Percentiles rank a stretch among this genome's conserved stretches.
phyloP scores from a whole-genome alignment of 257 asterid species.

The Orobanche coerulescens region DNA sequence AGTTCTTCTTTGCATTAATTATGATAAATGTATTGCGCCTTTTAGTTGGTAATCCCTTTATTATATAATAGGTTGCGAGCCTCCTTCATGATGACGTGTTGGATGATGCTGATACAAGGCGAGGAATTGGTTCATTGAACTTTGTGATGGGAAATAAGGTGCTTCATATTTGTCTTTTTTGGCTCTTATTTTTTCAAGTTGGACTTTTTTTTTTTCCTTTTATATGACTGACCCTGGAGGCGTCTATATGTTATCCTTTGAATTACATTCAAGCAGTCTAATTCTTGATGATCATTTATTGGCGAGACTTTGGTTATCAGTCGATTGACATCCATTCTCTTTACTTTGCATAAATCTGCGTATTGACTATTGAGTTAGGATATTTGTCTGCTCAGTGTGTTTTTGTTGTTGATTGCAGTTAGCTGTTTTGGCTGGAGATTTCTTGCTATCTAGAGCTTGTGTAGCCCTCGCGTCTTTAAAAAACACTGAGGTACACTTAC shows the following conservation, averaged over 20 bases:
- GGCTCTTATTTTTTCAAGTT: no score
- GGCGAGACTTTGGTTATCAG: background rate
- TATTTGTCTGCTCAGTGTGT: slow-evolving; percentile 11
- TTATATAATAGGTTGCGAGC: slow-evolving; percentile 71
- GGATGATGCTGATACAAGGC: slow-evolving; percentile 96
- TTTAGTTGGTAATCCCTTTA: slow-evolving; percentile 13
- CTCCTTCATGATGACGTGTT: slow-evolving; percentile 97
- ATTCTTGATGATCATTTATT: background rate
- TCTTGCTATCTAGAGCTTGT: slow-evolving; percentile 88
- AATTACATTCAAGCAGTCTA: background rate
- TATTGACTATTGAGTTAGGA: background rate
- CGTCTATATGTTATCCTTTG: background rate
- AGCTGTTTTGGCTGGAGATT: slow-evolving; percentile 94
- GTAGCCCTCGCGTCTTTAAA: slow-evolving; percentile 93
- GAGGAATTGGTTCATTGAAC: slow-evolving; percentile 84
- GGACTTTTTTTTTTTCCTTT: no score
- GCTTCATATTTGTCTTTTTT: slow-evolving; percentile 11
- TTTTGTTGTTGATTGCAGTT: slow-evolving; percentile 42
- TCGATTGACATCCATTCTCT: background rate
- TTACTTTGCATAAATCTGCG: background rate
- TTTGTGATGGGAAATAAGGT: slow-evolving; percentile 96
- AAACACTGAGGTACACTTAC: slow-evolving; percentile 66
- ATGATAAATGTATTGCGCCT: background rate
- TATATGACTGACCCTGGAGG: no score
- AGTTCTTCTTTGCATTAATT: background rate